A percentile compares a stretch with the other conserved stretches of the same genome.
Conservation (phyloP, 129 eudicot genomes). For the Lactuca sativa region DNA sequence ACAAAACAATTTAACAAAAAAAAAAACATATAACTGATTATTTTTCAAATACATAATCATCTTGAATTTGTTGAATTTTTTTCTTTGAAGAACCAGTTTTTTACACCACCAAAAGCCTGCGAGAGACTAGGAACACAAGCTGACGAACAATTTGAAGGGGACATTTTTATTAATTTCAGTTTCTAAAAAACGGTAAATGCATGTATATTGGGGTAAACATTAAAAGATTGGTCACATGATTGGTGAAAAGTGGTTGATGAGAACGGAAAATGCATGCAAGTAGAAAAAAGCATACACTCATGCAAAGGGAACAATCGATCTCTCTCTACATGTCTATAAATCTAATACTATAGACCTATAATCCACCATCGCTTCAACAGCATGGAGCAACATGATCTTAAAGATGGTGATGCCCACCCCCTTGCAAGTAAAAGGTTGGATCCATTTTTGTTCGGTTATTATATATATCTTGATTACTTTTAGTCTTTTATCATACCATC, state of each 20-base stretch:
- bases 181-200: no score
- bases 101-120: no score
- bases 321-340: conserved; percentile 23
- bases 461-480: not conserved
- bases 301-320: conserved; percentile 4
- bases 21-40: no score
- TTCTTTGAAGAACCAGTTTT: no score
- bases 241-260: conserved; percentile 33
- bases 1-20: no score
- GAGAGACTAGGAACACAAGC: no score
- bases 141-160: no score
- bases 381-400: conserved; percentile 29
- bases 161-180: no score
- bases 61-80: no score
- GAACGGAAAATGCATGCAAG: conserved; percentile 26
- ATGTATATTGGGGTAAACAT: not conserved
- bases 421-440: conserved; percentile 35
- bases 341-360: not conserved
- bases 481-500: not conserved
- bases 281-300: not conserved
- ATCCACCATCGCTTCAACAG: conserved; percentile 11
- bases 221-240: conserved; percentile 17
- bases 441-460: not conserved
- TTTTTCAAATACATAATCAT: no score
- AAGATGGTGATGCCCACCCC: conserved; percentile 22